Evolutionary conservation across 352 stramenopile genomes (phyloP).

Genomic region (Globisporangium paroecandrum): DNA sequence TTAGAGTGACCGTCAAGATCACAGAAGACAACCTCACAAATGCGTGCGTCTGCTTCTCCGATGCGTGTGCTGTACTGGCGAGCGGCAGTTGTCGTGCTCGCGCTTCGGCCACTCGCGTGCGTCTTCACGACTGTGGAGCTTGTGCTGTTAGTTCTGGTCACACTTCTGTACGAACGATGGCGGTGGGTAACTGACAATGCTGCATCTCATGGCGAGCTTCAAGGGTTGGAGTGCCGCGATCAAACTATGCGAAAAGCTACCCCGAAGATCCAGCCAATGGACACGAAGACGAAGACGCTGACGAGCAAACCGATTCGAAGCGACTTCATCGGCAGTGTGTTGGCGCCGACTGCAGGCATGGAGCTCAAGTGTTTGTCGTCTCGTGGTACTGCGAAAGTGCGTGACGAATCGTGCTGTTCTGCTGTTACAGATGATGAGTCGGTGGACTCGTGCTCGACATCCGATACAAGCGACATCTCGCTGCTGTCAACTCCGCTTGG

Average conservation of each 20-base stretch:
- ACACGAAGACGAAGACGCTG: neutral
- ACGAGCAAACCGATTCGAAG: neutral
- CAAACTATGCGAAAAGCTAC: neutral
- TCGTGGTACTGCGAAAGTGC: neutral
- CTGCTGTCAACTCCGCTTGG: neutral
- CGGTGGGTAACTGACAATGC: neutral
- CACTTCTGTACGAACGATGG: conserved; percentile 9
- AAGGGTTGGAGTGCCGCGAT: neutral
- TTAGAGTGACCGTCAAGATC: neutral
- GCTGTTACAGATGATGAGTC: conserved; percentile 12
- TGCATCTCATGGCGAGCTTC: neutral
- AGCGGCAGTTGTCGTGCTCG: conserved; percentile 1
- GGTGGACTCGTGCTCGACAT: conserved; percentile 12
- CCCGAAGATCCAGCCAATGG: neutral
- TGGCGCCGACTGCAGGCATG: conserved; percentile 7
- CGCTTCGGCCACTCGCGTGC: conserved; percentile 16
- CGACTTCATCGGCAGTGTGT: neutral
- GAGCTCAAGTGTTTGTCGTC: neutral
- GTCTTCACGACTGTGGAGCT: conserved; percentile 19
- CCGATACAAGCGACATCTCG: conserved; percentile 10
- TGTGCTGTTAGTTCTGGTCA: conserved; percentile 21
- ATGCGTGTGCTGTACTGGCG: conserved; percentile 8
- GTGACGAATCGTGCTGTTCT: conserved; percentile 9
- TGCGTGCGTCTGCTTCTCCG: neutral
- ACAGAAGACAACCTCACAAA: neutral